Conservation (phyloP, 257 asterid genomes). For the Solanum rostratum region DNA sequence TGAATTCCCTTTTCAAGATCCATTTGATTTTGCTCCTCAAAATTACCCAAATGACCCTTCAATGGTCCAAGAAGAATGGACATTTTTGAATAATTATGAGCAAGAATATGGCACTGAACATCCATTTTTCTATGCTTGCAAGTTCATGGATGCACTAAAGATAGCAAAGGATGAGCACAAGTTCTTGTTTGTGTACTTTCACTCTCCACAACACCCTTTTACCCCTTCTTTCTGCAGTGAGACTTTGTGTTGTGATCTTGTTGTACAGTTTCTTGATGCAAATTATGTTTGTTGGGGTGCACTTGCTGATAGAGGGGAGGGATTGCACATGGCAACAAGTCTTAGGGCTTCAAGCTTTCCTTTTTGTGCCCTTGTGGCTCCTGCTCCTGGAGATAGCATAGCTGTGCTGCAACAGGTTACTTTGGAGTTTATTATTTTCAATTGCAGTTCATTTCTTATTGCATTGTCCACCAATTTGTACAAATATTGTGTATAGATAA, state of each 20-base stretch:
- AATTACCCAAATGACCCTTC: conserved; percentile 8
- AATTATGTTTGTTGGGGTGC: conserved; percentile 79
- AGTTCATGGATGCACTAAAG: conserved; percentile 46
- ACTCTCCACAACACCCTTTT: conserved; percentile 65
- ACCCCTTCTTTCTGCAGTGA: conserved; percentile 57
- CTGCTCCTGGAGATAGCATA: conserved; percentile 50
- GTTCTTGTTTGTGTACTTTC: conserved; percentile 66
- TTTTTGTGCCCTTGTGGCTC: conserved; percentile 71
- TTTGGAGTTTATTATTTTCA: background rate
- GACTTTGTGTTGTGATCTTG: conserved; percentile 60
- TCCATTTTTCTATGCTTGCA: conserved; percentile 76
- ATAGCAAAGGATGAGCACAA: conserved; percentile 55
- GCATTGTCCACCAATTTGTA: background rate
- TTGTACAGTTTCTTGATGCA: conserved; percentile 74
- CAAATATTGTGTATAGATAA: background rate
- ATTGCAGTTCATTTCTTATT: background rate
- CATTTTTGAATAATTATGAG: conserved; percentile 50
- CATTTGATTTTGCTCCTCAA: background rate
- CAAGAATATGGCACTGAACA: conserved; percentile 53
- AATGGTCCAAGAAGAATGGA: conserved; percentile 53
- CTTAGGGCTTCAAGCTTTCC: conserved; percentile 50
- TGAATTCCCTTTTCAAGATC: conserved; percentile 19
- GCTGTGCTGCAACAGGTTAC: conserved; percentile 67
- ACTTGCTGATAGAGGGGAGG: conserved; percentile 53
- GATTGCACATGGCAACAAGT: conserved; percentile 38